Evolutionary conservation across 2,329 filamentous ascomycete genomes (phyloP), one percentile per base, ranked within the genome.

Genomic region (Xylariaceae sp.): DNA sequence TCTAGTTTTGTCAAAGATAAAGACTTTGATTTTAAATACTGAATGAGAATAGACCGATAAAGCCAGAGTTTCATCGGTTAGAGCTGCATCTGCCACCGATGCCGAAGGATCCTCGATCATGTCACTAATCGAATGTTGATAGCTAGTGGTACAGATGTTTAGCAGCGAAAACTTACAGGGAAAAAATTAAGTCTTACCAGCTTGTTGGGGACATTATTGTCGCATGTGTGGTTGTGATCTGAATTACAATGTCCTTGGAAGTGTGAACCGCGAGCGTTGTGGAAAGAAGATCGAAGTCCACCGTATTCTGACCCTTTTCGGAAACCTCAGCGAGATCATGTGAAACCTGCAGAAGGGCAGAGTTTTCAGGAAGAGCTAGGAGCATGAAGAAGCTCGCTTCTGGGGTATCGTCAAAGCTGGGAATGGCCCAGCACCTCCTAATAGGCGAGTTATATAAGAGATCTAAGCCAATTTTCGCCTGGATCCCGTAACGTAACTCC

Each of bases 401-500:
- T n/a, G 40, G 29, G 7, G 34, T 40, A 2, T 59, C 59, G 6
- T 61, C 41, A 11, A 66, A 61, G 23, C 66, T 64, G 1, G 70
- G 72, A 28, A 87, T 77, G 11, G 80, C 74, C 84, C 85, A 88
- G 14, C 78, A 80, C 44, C 79, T 75, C 47, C 77, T 80, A 28
- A 85, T 77, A 2, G 78, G 75, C 6, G 75, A 74, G 6, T 74
- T 75, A 39, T 78, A 81, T 19, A 83, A 80, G 9, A 86, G 75
- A 19, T 86, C 82, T 4, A 85, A 66, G 1, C 83, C 85, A 62
- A 91, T 84, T 53, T 82, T 85, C 16, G 88, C 90, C 66, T 89
- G 85, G 24, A 91, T 75, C 3, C 91, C 90, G 71, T 86, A 79
- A 60, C 89, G 83, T 60, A 91, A 79, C 67, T 94, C 89, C 3